phyloP scores from a whole-genome alignment of 225 moss, liverwort and hornwort genomes.

The Marchantia paleacea region DNA sequence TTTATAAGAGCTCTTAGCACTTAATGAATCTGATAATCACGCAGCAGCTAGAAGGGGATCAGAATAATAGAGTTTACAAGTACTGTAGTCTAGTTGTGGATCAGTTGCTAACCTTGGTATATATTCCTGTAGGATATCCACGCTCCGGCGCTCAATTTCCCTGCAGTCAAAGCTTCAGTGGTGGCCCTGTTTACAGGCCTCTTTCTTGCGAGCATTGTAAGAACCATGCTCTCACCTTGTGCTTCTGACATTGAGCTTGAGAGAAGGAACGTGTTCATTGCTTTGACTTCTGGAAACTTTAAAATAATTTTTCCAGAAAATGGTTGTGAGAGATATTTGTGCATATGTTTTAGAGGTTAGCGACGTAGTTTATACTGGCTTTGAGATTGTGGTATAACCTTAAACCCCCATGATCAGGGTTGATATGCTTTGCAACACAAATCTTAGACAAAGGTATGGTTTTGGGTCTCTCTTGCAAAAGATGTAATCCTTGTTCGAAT shows the following conservation, averaged over 20 bases:
- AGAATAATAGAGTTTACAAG: too few relatives aligned
- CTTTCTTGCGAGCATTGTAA: conserved; percentile 88
- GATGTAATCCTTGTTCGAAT: background rate
- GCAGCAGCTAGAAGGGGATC: too few relatives aligned
- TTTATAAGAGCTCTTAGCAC: too few relatives aligned
- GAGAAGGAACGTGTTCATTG: background rate
- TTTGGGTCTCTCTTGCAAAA: background rate
- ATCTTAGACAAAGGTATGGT: too few relatives aligned
- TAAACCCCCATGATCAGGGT: too few relatives aligned
- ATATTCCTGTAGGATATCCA: conserved; percentile 62
- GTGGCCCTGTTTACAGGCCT: conserved; percentile 73
- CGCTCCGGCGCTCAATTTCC: conserved; percentile 67
- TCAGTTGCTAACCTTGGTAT: background rate
- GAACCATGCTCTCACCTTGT: conserved; percentile 11
- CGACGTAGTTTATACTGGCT: background rate
- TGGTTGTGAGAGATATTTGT: background rate
- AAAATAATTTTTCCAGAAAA: background rate
- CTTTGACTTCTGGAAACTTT: background rate
- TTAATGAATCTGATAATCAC: too few relatives aligned
- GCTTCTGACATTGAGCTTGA: background rate
- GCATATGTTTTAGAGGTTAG: background rate
- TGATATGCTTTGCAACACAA: too few relatives aligned
- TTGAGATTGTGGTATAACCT: too few relatives aligned
- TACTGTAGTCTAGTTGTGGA: background rate
- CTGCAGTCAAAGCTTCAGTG: conserved; percentile 76